A percentile compares a stretch with the other conserved stretches of the same genome.
Conservation (phyloP, 108 stramenopile genomes). For the Parmales sp. region DNA sequence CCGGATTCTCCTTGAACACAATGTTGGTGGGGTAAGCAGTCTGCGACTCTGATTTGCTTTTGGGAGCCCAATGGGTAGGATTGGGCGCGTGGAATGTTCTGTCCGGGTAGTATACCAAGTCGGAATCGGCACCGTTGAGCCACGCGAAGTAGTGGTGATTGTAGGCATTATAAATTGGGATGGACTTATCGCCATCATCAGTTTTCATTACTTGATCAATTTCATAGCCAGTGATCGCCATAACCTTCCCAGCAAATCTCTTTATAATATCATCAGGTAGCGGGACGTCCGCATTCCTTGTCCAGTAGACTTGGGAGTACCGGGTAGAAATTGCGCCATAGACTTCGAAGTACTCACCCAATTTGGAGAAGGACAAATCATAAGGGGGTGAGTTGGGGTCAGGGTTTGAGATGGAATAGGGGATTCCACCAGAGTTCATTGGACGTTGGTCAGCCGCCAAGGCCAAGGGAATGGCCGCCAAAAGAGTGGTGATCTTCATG, state of each 20-base stretch:
- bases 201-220: conserved; percentile 27
- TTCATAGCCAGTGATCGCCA: conserved; percentile 37
- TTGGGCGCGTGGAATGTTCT: neutral
- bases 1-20: too few relatives aligned
- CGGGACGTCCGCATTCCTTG: conserved; percentile 17
- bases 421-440: too few relatives aligned
- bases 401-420: too few relatives aligned
- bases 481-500: too few relatives aligned
- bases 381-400: too few relatives aligned
- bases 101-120: neutral
- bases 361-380: too few relatives aligned
- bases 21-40: too few relatives aligned
- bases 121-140: neutral
- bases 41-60: too few relatives aligned
- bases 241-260: conserved; percentile 19
- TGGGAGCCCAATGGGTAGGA: neutral
- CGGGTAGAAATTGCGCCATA: conserved; percentile 21
- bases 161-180: conserved; percentile 40
- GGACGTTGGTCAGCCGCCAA: too few relatives aligned
- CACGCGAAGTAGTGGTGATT: conserved; percentile 32
- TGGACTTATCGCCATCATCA: conserved; percentile 23
- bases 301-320: conserved; percentile 33
- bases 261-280: conserved; percentile 27
- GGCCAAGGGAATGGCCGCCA: too few relatives aligned
- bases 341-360: conserved; percentile 33